Evolutionary conservation across 1,284 basidiomycete genomes (phyloP), one percentile per base, ranked within the genome.

Genomic region (Filobasidium uniguttulatum): DNA sequence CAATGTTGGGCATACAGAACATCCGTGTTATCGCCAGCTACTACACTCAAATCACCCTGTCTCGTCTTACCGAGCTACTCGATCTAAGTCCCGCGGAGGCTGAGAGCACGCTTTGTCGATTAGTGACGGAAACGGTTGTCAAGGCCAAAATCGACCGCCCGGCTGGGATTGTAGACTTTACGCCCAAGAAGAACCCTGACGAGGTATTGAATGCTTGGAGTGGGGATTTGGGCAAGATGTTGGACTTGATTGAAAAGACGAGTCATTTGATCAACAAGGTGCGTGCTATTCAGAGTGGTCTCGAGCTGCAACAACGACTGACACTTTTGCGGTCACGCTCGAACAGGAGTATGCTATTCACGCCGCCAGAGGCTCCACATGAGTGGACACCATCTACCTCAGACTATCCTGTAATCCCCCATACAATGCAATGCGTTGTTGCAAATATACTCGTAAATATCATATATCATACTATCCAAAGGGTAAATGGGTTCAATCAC

Each of bases 171-270:
- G 80, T 98, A 51, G 83, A 76, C 61, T 98, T 98, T 74, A 79
- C 79, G 58, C 78, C 74, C 60, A 81, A 80, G 75, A 63, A 82
- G 76, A 59, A 54, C 55, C 78, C 84, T 2, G 89, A 93, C 64
- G 86, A 90, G 62, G 81, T 87, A 5, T 82, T 98, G 77, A 98
- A 98, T 62, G 83, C 83, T 54, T 99, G 94, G 94, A 90, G 85
- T 67, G 83, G 79, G 20, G 91, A 98, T 63, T 87, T 98, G 77
- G 82, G 84, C 63, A 89, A 85, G 69, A 72, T 99, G 62, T 56
- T 71, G 57, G 61, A 63, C 12, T 52, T 73, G 55, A 68, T 74
- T 28, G 73, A 74, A 59, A 72, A 73, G 64, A 72, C 72, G 41
- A 71, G 69, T 57, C 73, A 75, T 62, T 56, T 75, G 55, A 72